Percentiles rank a stretch among this genome's conserved stretches.
Conservation (phyloP, 371 early-diverging fungal genomes). For the Lichtheimia ornata region DNA sequence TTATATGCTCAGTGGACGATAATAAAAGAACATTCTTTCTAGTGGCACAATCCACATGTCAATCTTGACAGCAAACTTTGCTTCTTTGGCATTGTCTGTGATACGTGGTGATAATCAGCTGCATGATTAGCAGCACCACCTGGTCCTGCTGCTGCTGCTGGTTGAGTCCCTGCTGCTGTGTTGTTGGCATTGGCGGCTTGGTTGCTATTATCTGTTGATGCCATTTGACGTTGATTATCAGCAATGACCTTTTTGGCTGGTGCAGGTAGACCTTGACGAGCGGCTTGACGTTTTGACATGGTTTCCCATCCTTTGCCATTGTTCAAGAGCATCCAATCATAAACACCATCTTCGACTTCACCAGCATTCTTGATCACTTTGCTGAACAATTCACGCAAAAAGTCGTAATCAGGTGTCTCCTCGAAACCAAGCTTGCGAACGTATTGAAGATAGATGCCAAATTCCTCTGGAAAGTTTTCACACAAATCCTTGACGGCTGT, state of each 20-base stretch:
- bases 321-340: conserved; percentile 84
- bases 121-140: no score
- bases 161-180: conserved; percentile 2
- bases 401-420: conserved; percentile 91
- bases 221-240: conserved; percentile 18
- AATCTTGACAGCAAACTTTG: conserved; percentile 18
- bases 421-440: conserved; percentile 88
- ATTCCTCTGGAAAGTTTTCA: conserved; percentile 80
- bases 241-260: conserved; percentile 26
- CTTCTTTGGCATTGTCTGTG: conserved; percentile 11
- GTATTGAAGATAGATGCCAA: conserved; percentile 86
- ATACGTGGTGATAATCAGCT: no score
- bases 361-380: conserved; percentile 69
- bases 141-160: no score
- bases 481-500: conserved; percentile 75
- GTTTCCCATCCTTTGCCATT: conserved; percentile 56
- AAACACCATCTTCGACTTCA: conserved; percentile 80
- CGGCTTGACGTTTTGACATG: conserved; percentile 21
- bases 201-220: conserved; percentile 6
- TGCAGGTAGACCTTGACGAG: conserved; percentile 23
- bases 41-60: conserved; percentile 21
- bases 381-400: conserved; percentile 78
- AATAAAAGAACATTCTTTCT: not conserved
- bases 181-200: not conserved
- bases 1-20: no score